These are phyloP conservation scores for Globisporangium iwayamae DNA, from an alignment of 352 stramenopile genomes.

Conservation along the genomic window DNA sequence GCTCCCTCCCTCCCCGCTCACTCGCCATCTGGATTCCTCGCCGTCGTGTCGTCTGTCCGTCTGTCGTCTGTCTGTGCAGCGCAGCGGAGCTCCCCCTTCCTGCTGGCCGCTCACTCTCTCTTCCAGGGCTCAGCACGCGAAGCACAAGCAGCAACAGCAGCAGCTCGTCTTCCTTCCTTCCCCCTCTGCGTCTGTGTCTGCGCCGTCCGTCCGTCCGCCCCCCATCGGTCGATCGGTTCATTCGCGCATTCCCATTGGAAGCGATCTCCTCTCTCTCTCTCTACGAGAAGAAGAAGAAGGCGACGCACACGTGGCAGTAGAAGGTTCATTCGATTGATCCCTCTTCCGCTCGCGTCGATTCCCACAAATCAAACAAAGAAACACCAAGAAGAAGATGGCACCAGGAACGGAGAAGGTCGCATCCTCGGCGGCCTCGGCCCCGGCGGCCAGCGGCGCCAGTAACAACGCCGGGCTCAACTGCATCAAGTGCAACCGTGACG, in stretches of 20 bases:
- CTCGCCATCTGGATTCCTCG: conserved; percentile 10
- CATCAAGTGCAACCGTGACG: conserved; percentile 73
- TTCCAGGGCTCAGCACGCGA: conserved; percentile 19
- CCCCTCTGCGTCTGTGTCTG: background rate
- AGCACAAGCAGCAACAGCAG: background rate
- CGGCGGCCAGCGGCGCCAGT: conserved; percentile 17
- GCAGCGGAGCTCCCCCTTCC: background rate
- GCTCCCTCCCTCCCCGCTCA: background rate
- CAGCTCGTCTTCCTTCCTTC: background rate
- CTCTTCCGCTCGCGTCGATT: conserved; percentile 1
- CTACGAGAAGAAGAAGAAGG: background rate
- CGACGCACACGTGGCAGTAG: background rate
- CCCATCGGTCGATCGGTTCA: background rate
- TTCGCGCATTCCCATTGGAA: conserved; percentile 7
- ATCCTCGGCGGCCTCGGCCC: conserved; percentile 7
- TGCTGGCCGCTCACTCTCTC: conserved; percentile 17
- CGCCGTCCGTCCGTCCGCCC: too few relatives aligned
- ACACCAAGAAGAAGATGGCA: conserved; percentile 33
- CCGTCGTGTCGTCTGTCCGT: background rate
- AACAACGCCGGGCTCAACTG: conserved; percentile 55
- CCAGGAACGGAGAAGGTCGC: conserved; percentile 63
- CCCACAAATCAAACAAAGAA: background rate
- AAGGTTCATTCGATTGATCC: background rate
- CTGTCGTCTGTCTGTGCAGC: conserved; percentile 1
- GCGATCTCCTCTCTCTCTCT: background rate